phyloP scores from a whole-genome alignment of 169 alveolate species.

The Perkinsus olseni region DNA sequence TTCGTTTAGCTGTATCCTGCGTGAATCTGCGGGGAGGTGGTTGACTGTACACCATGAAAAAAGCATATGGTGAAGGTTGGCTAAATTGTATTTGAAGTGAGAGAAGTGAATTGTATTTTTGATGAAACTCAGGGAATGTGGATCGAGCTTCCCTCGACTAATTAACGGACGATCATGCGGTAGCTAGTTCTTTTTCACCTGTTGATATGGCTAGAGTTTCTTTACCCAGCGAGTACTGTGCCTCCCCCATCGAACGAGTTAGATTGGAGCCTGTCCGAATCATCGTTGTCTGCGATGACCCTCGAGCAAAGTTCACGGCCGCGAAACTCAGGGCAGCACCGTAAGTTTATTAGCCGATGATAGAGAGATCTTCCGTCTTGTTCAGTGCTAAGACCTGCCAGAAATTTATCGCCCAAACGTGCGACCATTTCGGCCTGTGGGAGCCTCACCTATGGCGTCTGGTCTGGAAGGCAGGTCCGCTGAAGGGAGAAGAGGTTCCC shows the following conservation, averaged over 20 bases:
- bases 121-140: too few relatives aligned
- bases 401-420: neutral
- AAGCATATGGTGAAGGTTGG: too few relatives aligned
- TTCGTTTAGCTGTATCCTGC: too few relatives aligned
- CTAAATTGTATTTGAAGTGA: too few relatives aligned
- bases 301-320: neutral
- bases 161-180: too few relatives aligned
- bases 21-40: too few relatives aligned
- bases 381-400: neutral
- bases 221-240: neutral
- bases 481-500: neutral
- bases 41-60: too few relatives aligned
- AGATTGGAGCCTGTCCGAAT: neutral
- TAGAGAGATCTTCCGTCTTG: neutral
- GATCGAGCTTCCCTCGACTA: too few relatives aligned
- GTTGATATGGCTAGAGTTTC: neutral
- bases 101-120: too few relatives aligned
- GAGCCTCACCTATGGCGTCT: neutral
- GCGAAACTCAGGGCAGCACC: neutral
- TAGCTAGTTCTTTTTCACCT: too few relatives aligned
- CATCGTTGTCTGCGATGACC: neutral
- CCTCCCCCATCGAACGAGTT: neutral
- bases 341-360: neutral
- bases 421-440: neutral
- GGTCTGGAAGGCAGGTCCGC: neutral